Conservation (phyloP, 1,284 basidiomycete genomes). For the Moniliella sp. region DNA sequence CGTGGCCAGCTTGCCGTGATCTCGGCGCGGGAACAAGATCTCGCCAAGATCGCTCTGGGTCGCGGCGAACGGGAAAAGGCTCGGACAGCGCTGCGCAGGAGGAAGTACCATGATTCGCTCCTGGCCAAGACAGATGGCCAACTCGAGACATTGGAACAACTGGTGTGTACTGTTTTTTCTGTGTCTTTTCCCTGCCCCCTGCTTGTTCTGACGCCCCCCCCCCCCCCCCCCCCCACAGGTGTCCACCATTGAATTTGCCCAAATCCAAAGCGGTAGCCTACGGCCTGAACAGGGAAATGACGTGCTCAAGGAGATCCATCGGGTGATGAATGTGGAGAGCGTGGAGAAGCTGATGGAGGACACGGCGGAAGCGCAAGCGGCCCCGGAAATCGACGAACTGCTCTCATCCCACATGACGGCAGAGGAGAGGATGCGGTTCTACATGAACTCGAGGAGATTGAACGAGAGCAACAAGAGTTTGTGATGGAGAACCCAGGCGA, state of each 20-base stretch:
- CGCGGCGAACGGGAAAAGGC: conserved; percentile 68
- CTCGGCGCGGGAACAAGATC: conserved; percentile 65
- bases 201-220: background rate
- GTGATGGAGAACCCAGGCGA: too few species aligned
- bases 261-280: conserved; percentile 75
- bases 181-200: background rate
- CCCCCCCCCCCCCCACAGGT: conserved; percentile 49
- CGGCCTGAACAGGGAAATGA: conserved; percentile 79
- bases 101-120: conserved; percentile 79
- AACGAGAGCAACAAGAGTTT: too few species aligned
- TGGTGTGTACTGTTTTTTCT: conserved; percentile 56
- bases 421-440: conserved; percentile 82
- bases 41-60: conserved; percentile 60
- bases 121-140: conserved; percentile 71
- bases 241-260: conserved; percentile 80
- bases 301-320: conserved; percentile 76
- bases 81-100: conserved; percentile 57
- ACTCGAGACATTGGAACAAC: conserved; percentile 64
- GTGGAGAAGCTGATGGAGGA: conserved; percentile 84
- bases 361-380: conserved; percentile 71
- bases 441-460: conserved; percentile 50
- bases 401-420: conserved; percentile 56
- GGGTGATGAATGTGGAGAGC: conserved; percentile 68
- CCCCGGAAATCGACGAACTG: conserved; percentile 85
- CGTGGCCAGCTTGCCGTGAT: conserved; percentile 1